phyloP scores from a whole-genome alignment of 495 filamentous ascomycete genomes.

The Tuber aestivum region DNA sequence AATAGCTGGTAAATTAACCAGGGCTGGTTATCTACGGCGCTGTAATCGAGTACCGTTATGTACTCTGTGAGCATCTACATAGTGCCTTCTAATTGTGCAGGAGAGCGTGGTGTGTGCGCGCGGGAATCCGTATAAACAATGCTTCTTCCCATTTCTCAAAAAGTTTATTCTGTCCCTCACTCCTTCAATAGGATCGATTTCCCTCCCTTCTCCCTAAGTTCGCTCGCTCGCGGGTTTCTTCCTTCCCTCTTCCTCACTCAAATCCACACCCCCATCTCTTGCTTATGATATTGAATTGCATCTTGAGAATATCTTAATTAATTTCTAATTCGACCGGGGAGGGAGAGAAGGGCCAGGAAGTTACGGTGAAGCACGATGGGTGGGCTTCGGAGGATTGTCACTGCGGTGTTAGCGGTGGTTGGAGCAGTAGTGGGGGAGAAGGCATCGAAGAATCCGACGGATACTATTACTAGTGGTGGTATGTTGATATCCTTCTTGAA shows the following conservation, averaged over 20 bases:
- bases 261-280: background rate
- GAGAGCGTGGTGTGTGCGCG: background rate
- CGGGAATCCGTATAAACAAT: background rate
- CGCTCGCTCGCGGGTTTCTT: background rate
- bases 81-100: background rate
- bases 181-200: background rate
- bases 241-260: background rate
- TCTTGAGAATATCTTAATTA: background rate
- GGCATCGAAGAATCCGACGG: constrained; percentile 33
- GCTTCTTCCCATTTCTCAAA: background rate
- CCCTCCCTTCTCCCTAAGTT: background rate
- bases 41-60: background rate
- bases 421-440: constrained; percentile 12
- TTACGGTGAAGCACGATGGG: background rate
- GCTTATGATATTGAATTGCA: background rate
- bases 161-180: background rate
- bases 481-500: background rate
- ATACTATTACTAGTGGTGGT: constrained; percentile 41
- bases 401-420: background rate
- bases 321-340: background rate
- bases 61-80: background rate
- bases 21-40: background rate
- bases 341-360: background rate
- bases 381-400: constrained; percentile 2
- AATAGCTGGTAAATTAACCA: background rate